Conservation (phyloP, 2,329 filamentous ascomycete genomes). For the Diaporthe sp. region DNA sequence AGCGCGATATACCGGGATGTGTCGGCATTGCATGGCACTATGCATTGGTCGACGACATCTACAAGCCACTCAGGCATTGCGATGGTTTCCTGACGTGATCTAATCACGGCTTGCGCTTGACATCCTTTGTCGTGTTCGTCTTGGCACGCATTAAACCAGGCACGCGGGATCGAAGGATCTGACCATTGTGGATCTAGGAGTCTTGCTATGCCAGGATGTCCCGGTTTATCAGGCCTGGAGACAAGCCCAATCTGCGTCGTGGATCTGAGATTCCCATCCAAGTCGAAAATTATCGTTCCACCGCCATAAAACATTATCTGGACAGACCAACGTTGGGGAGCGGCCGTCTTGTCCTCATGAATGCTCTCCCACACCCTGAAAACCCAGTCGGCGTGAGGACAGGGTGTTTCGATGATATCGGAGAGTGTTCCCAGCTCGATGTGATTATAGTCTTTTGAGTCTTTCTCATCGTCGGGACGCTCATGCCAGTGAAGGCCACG, state of each 20-base stretch:
- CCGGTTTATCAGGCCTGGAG: background rate
- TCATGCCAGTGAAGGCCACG: too few species aligned
- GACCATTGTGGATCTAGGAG: background rate
- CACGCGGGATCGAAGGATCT: too few species aligned
- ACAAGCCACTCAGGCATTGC: background rate
- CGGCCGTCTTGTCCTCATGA: too few species aligned
- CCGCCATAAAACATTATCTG: too few species aligned
- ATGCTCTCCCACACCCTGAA: too few species aligned
- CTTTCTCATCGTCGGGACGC: too few species aligned
- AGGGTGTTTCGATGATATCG: too few species aligned
- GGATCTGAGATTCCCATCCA: accelerated
- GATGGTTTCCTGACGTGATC: background rate
- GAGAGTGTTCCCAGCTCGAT: too few species aligned
- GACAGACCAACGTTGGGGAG: too few species aligned
- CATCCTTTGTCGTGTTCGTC: background rate
- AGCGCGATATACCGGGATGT: background rate
- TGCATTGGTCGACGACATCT: background rate
- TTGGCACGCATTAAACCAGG: background rate
- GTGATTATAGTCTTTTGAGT: accelerated
- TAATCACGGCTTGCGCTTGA: background rate
- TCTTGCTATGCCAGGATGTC: background rate
- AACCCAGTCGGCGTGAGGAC: too few species aligned
- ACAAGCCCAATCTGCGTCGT: accelerated
- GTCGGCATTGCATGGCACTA: background rate
- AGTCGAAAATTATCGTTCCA: too few species aligned